Evolutionary conservation across 169 alveolate species (phyloP).

Genomic region (Sarcocystis neurona): DNA sequence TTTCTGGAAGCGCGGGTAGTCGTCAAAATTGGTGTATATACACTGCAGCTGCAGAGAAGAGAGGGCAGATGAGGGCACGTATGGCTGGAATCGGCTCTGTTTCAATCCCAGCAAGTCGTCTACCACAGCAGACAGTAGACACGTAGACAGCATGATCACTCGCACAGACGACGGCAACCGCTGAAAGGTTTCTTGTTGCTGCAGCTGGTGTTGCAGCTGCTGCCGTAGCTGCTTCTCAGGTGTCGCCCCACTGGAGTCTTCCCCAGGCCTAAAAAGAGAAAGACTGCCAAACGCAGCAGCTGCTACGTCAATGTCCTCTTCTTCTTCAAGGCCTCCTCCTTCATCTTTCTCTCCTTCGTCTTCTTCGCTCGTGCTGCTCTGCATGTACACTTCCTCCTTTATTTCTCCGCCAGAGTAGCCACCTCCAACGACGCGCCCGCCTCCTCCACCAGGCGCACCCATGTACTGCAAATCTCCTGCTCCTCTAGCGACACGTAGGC

Average conservation of each 20-base stretch:
- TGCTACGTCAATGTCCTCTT: constrained; percentile 11
- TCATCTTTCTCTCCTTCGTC: no score
- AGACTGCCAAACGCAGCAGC: constrained; percentile 2
- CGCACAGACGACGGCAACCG: constrained; percentile 7
- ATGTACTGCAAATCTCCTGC: no score
- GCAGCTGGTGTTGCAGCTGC: no score
- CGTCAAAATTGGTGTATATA: constrained; percentile 6
- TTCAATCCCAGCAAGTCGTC: constrained; percentile 19
- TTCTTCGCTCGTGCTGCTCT: no score
- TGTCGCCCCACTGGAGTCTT: no score
- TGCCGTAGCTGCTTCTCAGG: background rate
- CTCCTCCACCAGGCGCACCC: background rate
- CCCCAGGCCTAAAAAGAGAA: background rate
- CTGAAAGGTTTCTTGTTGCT: no score
- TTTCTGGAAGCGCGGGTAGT: constrained; percentile 16
- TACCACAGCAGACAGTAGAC: constrained; percentile 21
- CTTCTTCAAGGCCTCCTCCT: no score
- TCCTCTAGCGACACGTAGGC: no score
- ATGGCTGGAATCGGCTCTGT: constrained; percentile 18
- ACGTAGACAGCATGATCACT: constrained; percentile 18
- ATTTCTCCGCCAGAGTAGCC: background rate
- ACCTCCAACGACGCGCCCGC: background rate
- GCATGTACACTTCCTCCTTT: background rate
- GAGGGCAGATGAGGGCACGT: constrained; percentile 32
- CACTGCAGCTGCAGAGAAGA: constrained; percentile 35